These are phyloP conservation scores for Chlorella sorokiniana DNA, from an alignment of 139 green algal genomes.

Conservation along the genomic window DNA sequence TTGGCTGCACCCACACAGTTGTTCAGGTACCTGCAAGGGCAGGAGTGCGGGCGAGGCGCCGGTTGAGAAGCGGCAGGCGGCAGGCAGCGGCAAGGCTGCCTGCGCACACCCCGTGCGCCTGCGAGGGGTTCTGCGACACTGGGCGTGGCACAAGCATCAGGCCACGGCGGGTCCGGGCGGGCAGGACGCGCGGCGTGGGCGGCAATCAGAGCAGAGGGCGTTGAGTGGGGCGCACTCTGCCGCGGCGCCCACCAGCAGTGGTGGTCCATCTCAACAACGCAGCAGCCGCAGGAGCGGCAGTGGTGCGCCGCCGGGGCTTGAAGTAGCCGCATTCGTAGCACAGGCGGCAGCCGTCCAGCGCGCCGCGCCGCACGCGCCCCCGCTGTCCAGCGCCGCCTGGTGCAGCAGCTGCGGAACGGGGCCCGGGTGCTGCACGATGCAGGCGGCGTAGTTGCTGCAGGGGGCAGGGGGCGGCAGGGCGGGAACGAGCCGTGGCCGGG, in stretches of 20 bases:
- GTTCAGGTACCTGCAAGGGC: constrained; percentile 20
- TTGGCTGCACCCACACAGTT: constrained; percentile 46
- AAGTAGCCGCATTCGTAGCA: constrained; percentile 31
- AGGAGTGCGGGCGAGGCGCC: not conserved
- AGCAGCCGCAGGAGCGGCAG: constrained; percentile 46
- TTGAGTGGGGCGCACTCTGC: no score
- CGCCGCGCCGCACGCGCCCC: not conserved
- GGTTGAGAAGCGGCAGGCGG: not conserved
- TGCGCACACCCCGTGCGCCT: no score
- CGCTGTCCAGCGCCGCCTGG: not conserved
- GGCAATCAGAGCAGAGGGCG: no score
- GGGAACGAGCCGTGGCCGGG: not conserved
- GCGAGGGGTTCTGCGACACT: no score
- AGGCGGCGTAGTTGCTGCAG: constrained; percentile 23
- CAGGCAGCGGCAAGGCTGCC: not conserved
- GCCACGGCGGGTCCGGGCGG: no score
- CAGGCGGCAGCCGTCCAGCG: constrained; percentile 16
- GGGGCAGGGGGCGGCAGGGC: not conserved
- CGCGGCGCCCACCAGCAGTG: constrained; percentile 53
- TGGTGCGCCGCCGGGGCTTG: constrained; percentile 50
- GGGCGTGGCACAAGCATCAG: no score
- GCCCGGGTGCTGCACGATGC: constrained; percentile 14
- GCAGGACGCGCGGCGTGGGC: no score
- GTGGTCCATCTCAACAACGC: constrained; percentile 46
- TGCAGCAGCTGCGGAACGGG: not conserved